These are phyloP conservation scores for Phytophthora constricta DNA, from an alignment of 352 stramenopile species.

Conservation along the genomic window DNA sequence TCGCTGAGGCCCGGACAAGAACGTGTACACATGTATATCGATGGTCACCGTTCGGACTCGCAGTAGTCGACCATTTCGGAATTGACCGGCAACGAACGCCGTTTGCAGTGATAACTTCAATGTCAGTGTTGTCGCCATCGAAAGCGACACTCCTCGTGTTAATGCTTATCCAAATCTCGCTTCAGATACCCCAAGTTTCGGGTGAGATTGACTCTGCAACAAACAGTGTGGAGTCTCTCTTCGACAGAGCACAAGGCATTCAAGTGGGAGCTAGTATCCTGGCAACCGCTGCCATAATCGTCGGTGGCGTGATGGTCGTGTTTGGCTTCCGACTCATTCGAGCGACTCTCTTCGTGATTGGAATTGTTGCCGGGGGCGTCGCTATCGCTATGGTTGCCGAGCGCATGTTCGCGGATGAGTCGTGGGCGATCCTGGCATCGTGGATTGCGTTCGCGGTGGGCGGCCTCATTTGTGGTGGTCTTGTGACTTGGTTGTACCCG, in stretches of 20 bases:
- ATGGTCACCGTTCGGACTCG: background rate
- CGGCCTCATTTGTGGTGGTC: constrained; percentile 41
- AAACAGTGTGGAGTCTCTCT: constrained; percentile 44
- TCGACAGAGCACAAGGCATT: constrained; percentile 47
- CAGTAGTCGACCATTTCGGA: constrained; percentile 15
- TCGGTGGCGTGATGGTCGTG: constrained; percentile 50
- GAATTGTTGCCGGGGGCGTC: constrained; percentile 54
- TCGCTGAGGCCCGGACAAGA: constrained; percentile 6
- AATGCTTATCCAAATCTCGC: constrained; percentile 21
- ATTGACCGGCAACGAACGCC: constrained; percentile 9
- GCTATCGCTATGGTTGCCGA: constrained; percentile 39
- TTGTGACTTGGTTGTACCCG: constrained; percentile 47
- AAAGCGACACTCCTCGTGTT: constrained; percentile 8
- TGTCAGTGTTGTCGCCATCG: background rate
- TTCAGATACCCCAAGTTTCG: constrained; percentile 11
- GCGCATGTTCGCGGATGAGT: constrained; percentile 36
- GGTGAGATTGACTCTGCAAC: constrained; percentile 29
- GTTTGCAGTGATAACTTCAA: background rate
- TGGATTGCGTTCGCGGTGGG: constrained; percentile 59
- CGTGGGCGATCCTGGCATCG: constrained; percentile 50
- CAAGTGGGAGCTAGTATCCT: constrained; percentile 49
- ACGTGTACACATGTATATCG: background rate
- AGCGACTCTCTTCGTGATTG: constrained; percentile 48
- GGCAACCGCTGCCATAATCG: constrained; percentile 44
- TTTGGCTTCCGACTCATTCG: constrained; percentile 64